Percentiles rank a stretch among this genome's conserved stretches.
Conservation (phyloP, 768 basidiomycete species). For the Termitomyces sp. region DNA sequence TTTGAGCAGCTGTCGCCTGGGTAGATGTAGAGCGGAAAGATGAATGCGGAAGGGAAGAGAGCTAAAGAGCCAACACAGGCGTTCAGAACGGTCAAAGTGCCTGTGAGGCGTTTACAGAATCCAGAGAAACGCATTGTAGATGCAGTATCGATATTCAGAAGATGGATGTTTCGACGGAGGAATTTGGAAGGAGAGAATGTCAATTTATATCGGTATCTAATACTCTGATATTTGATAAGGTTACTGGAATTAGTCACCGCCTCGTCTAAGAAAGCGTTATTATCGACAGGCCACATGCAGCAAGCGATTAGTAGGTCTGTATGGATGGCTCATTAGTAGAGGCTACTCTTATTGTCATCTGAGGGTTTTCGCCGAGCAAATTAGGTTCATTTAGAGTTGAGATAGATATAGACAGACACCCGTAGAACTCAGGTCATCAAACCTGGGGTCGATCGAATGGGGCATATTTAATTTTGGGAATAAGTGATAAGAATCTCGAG, state of each 20-base stretch:
- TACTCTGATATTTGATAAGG: too few relatives aligned
- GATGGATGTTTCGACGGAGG: too few relatives aligned
- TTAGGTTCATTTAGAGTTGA: background rate
- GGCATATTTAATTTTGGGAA: too few relatives aligned
- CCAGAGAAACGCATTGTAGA: conserved; percentile 1
- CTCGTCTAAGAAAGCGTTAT: conserved; percentile 34
- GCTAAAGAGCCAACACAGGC: background rate
- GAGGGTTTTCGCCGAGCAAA: background rate
- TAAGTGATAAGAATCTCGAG: background rate
- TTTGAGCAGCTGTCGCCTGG: conserved; percentile 19
- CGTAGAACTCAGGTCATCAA: background rate
- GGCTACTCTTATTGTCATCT: background rate
- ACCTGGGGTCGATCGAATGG: background rate
- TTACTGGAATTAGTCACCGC: conserved; percentile 12
- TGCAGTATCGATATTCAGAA: background rate
- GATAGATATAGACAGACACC: background rate
- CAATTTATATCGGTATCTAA: too few relatives aligned
- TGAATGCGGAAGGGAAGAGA: conserved; percentile 17
- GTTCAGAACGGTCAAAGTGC: background rate
- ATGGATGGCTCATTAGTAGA: background rate
- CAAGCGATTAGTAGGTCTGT: background rate
- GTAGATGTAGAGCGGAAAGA: conserved; percentile 29
- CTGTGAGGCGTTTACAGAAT: background rate
- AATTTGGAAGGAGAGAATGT: too few relatives aligned
- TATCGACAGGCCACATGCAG: background rate